Percentiles rank a stretch among this genome's conserved stretches.
Evolutionary conservation across 345 rosid genomes (phyloP).

Genomic region (Fremontodendron californicum): DNA sequence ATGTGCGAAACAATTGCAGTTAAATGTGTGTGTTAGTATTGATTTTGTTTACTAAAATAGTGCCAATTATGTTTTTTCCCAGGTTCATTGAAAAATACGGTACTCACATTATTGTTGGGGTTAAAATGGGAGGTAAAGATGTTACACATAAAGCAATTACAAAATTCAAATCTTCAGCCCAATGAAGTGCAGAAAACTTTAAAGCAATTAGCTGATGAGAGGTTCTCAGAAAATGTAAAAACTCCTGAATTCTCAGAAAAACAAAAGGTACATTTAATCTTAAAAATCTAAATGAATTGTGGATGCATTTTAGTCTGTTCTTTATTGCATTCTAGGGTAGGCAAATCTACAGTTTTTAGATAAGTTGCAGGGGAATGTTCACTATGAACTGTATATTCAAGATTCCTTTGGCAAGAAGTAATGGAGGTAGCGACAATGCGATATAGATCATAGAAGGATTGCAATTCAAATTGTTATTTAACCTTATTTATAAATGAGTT

Average conservation of each 20-base stretch:
- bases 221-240: constrained; percentile 42
- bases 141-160: constrained; percentile 66
- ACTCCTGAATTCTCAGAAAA: constrained; percentile 28
- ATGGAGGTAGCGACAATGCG: background rate
- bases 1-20: background rate
- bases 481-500: background rate
- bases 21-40: background rate
- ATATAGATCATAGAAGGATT: background rate
- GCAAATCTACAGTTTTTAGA: background rate
- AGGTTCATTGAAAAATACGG: constrained; percentile 89
- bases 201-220: constrained; percentile 59
- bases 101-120: constrained; percentile 76
- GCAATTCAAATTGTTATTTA: background rate
- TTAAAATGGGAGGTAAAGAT: constrained; percentile 86
- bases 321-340: background rate
- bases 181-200: constrained; percentile 58
- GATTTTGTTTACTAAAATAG: background rate
- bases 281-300: background rate
- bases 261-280: constrained; percentile 36
- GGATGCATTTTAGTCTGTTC: background rate
- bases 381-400: background rate
- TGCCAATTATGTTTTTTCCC: constrained; percentile 5
- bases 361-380: background rate
- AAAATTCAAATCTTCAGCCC: constrained; percentile 54
- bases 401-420: constrained; percentile 4